Conservation (phyloP, 2,329 filamentous ascomycete species). For the Stemphylium beticola region DNA sequence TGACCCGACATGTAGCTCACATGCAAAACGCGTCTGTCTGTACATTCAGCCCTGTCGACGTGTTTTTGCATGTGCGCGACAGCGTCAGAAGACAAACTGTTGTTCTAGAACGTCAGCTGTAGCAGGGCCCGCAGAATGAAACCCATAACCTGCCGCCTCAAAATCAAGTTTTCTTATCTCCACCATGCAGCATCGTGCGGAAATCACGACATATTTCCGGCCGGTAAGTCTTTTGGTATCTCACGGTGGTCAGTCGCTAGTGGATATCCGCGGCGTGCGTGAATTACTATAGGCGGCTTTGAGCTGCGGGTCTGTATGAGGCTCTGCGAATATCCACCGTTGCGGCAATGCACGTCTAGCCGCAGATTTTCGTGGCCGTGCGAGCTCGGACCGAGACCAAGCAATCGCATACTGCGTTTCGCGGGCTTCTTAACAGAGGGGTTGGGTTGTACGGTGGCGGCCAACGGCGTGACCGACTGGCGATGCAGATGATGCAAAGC, state of each 20-base stretch:
- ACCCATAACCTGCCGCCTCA: background rate
- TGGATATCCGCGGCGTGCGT: conserved; percentile 7
- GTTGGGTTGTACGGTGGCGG: conserved; percentile 4
- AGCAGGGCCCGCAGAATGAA: background rate
- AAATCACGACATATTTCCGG: conserved; percentile 9
- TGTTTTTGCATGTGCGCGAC: conserved; percentile 5
- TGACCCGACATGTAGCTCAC: conserved; percentile 18
- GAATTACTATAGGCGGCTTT: conserved; percentile 3
- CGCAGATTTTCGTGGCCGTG: conserved; percentile 15
- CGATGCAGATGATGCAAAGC: background rate
- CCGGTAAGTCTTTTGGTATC: background rate
- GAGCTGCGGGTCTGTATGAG: conserved; percentile 7
- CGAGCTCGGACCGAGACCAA: conserved; percentile 9
- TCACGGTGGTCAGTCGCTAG: background rate
- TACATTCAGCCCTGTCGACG: conserved; percentile 27
- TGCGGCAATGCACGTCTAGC: conserved; percentile 18
- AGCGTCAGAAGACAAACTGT: background rate
- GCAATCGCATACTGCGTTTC: background rate
- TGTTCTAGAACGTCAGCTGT: conserved; percentile 8
- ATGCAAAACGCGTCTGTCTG: conserved; percentile 9
- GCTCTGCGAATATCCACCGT: conserved; percentile 14
- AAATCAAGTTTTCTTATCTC: conserved; percentile 19
- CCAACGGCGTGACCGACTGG: background rate
- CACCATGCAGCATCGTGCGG: conserved; percentile 3
- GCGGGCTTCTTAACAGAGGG: background rate